Conservation (phyloP, 345 rosid species). For the Salix arbutifolia region DNA sequence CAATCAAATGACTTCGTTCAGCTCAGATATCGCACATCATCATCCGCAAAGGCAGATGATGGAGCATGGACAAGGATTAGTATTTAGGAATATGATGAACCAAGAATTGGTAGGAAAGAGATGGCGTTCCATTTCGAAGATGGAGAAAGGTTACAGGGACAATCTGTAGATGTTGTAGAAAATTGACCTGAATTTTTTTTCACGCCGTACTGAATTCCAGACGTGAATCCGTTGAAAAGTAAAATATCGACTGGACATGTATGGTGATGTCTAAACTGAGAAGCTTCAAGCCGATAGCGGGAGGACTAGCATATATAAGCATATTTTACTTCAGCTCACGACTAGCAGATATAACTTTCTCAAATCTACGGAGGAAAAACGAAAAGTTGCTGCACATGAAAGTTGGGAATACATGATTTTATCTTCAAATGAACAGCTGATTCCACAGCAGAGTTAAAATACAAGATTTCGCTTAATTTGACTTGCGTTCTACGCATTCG, state of each 20-base stretch:
- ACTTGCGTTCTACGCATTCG: slow-evolving; percentile 20
- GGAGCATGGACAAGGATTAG: neutral
- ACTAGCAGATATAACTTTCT: neutral
- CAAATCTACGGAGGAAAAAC: neutral
- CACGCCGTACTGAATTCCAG: neutral
- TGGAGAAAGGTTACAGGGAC: no score
- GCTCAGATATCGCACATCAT: no score
- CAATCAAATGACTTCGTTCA: no score
- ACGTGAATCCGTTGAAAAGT: neutral
- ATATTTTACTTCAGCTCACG: neutral
- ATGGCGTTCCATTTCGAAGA: neutral
- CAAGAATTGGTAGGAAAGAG: neutral
- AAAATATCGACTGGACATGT: neutral
- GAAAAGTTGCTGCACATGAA: neutral
- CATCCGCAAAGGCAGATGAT: slow-evolving; percentile 15
- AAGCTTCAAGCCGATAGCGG: neutral
- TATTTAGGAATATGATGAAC: neutral
- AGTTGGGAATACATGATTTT: neutral
- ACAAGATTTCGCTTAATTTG: slow-evolving; percentile 12
- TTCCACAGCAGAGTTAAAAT: slow-evolving; percentile 22
- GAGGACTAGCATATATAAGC: no score
- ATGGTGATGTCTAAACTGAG: neutral
- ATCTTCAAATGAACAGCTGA: slow-evolving; percentile 6
- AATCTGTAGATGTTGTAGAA: neutral
- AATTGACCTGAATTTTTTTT: neutral